Percentiles rank a stretch among this genome's conserved stretches.
phyloP scores from a whole-genome alignment of 179 eudicot genomes.

The Drosera spatulata region DNA sequence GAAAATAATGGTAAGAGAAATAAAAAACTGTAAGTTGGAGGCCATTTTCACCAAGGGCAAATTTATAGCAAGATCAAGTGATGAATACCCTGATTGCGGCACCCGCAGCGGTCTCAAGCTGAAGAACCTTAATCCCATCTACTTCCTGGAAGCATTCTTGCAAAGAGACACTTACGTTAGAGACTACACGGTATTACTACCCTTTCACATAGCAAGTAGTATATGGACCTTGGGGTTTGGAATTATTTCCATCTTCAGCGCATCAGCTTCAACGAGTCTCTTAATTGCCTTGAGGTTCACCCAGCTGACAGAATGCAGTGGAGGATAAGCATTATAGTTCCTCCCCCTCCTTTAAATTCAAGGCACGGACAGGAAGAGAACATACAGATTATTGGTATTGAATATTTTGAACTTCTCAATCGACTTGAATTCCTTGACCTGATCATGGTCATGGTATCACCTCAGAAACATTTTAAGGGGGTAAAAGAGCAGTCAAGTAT shows the following conservation, averaged over 20 bases:
- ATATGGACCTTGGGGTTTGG: conserved; percentile 90
- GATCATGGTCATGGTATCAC: conserved; percentile 6
- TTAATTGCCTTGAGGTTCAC: conserved; percentile 81
- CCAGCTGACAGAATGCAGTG: conserved; percentile 53
- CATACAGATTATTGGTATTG: conserved; percentile 99
- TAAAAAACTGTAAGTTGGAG: background rate
- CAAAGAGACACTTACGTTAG: background rate
- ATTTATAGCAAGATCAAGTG: background rate
- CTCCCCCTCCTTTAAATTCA: background rate
- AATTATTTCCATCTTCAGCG: conserved; percentile 97
- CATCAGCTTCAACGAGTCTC: conserved; percentile 83
- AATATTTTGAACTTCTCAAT: conserved; percentile 99
- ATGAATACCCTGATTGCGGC: conserved; percentile 87
- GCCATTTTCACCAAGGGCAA: background rate
- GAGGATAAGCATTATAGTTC: background rate
- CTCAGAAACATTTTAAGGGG: too few relatives aligned
- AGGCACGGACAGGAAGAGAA: conserved; percentile 4
- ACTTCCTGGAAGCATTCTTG: conserved; percentile 62
- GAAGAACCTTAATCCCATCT: conserved; percentile 94
- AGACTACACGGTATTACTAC: background rate
- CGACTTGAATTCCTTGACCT: conserved; percentile 95
- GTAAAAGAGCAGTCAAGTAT: too few relatives aligned
- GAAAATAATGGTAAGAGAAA: conserved; percentile 1
- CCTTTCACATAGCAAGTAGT: background rate
- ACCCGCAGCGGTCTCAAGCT: conserved; percentile 99